phyloP scores from a whole-genome alignment of 2,329 filamentous ascomycete genomes.

The Fusarium pseudonygamai region DNA sequence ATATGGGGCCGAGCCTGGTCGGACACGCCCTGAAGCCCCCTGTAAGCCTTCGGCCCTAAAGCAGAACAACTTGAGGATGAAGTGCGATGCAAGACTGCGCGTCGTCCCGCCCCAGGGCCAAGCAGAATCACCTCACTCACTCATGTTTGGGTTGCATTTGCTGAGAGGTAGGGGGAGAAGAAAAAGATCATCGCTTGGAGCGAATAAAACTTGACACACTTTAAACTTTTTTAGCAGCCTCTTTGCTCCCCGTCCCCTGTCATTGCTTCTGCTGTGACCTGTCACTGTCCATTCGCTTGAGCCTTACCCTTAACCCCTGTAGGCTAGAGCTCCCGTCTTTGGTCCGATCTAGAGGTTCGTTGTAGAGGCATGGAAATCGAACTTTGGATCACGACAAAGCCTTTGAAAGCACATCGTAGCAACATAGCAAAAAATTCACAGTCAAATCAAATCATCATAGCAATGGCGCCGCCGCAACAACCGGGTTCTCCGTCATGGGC shows the following conservation, averaged over 20 bases:
- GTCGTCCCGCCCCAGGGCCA: conserved; percentile 8
- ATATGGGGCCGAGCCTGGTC: not conserved
- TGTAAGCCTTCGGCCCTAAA: not conserved
- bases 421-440: not conserved
- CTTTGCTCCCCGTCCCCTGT: not conserved
- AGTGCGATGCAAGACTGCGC: not conserved
- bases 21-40: not conserved
- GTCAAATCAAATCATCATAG: conserved; percentile 1
- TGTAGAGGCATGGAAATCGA: conserved; percentile 39
- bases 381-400: not conserved
- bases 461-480: not conserved
- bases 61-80: not conserved
- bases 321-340: conserved; percentile 32
- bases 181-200: not conserved
- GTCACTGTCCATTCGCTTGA: conserved; percentile 5
- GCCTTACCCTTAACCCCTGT: conserved; percentile 30
- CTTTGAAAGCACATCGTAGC: not conserved
- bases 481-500: conserved; percentile 8
- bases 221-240: conserved; percentile 4
- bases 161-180: not conserved
- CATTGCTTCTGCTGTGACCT: not conserved
- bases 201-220: not conserved
- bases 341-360: conserved; percentile 41
- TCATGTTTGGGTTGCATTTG: conserved; percentile 7
- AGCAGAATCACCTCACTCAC: not conserved